Percentiles rank a stretch among this genome's conserved stretches.
Conservation (phyloP, 1,284 basidiomycete species). For the Chalciporus sp. region DNA sequence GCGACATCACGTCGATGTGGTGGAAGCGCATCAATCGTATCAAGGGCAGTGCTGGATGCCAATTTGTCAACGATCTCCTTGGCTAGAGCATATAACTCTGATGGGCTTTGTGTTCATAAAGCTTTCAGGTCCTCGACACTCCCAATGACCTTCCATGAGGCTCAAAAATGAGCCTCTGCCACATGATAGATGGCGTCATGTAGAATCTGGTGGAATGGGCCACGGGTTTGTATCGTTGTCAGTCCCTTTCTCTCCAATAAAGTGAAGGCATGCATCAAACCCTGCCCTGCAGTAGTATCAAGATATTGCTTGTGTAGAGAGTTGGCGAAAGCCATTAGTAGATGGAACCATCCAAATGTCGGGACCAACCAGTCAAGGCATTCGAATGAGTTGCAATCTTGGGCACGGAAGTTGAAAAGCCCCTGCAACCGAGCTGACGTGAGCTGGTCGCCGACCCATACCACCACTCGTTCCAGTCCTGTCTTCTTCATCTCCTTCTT, state of each 20-base stretch:
- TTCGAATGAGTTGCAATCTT: slow-evolving; percentile 25
- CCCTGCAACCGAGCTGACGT: slow-evolving; percentile 20
- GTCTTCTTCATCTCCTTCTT: slow-evolving; percentile 11
- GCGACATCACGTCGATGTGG: slow-evolving; percentile 15
- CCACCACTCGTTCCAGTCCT: slow-evolving; percentile 2
- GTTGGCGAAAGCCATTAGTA: slow-evolving; percentile 16
- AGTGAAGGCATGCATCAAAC: slow-evolving; percentile 18
- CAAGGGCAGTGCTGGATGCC: slow-evolving; percentile 1
- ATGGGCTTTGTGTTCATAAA: neutral
- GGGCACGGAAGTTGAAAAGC: slow-evolving; percentile 17
- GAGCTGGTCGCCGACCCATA: slow-evolving; percentile 28
- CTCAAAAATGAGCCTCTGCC: slow-evolving; percentile 1
- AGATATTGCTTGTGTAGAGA: slow-evolving; percentile 26
- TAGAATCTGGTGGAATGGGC: slow-evolving; percentile 9
- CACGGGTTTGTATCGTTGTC: neutral
- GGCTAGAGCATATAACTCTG: neutral
- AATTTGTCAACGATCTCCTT: neutral
- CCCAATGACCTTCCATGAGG: slow-evolving; percentile 2
- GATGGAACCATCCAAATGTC: slow-evolving; percentile 28
- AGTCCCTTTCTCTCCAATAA: slow-evolving; percentile 20
- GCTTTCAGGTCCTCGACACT: neutral
- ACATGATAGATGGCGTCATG: slow-evolving; percentile 10
- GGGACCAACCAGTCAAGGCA: slow-evolving; percentile 22
- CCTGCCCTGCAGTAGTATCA: slow-evolving; percentile 8
- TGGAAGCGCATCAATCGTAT: neutral